phyloP scores from a whole-genome alignment of 2,329 filamentous ascomycete species.

The Drechslerella coelobrocha region DNA sequence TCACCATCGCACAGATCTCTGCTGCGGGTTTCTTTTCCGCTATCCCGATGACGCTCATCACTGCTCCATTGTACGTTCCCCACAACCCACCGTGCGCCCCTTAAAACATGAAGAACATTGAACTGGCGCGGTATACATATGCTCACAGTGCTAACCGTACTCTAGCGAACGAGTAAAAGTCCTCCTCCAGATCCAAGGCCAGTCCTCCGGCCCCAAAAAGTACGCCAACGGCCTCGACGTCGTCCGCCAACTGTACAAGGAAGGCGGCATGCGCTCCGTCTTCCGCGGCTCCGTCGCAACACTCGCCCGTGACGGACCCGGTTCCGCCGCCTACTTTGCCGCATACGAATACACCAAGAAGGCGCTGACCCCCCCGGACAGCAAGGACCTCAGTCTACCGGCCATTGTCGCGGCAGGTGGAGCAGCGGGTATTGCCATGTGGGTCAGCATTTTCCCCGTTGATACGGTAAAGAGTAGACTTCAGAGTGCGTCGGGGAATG shows the following conservation, averaged over 20 bases:
- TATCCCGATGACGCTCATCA: constrained; percentile 96
- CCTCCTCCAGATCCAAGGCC: constrained; percentile 94
- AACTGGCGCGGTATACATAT: too few species aligned
- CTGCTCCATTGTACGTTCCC: constrained; percentile 75
- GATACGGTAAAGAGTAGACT: constrained; percentile 95
- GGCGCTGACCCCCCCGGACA: constrained; percentile 80
- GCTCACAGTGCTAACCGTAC: constrained; percentile 8
- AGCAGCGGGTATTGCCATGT: constrained; percentile 94
- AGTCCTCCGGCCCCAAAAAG: constrained; percentile 88
- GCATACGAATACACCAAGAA: constrained; percentile 97
- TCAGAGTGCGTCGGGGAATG: constrained; percentile 86
- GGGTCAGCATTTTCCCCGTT: constrained; percentile 97
- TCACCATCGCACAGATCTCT: constrained; percentile 84
- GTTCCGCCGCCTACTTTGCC: constrained; percentile 93
- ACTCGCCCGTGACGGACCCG: constrained; percentile 89
- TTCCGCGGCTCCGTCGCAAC: constrained; percentile 92
- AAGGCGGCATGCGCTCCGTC: constrained; percentile 87
- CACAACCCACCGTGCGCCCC: neutral
- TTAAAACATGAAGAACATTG: neutral
- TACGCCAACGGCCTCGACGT: constrained; percentile 89
- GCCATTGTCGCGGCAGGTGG: constrained; percentile 88
- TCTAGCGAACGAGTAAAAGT: constrained; percentile 90
- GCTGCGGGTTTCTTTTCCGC: constrained; percentile 96
- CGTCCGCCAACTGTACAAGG: constrained; percentile 87
- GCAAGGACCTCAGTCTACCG: constrained; percentile 77